Conservation (phyloP, 1,284 basidiomycete species). For the Puccinia hordei region DNA sequence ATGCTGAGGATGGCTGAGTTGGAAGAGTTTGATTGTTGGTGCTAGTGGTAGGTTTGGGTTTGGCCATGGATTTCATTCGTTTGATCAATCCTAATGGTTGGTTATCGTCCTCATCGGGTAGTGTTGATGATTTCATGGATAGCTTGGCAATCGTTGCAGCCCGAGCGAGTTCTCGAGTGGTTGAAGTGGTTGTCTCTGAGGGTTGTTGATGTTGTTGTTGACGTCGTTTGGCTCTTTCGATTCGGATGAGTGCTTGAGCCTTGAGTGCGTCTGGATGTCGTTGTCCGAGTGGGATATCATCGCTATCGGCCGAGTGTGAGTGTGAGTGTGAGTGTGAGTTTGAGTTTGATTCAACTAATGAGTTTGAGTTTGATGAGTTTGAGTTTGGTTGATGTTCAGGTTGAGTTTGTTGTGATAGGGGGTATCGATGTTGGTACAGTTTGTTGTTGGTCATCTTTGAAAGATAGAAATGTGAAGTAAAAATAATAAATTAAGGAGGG, state of each 20-base stretch:
- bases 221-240: slow-evolving; percentile 4
- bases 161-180: not conserved
- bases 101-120: slow-evolving; percentile 38
- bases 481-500: no score
- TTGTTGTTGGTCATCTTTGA: no score
- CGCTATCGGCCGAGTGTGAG: slow-evolving; percentile 31
- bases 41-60: not conserved
- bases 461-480: no score
- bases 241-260: slow-evolving; percentile 3
- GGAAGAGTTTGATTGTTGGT: not conserved
- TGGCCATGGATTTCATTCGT: slow-evolving; percentile 36
- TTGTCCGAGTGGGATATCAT: slow-evolving; percentile 45
- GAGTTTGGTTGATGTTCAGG: no score
- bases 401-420: no score
- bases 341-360: no score
- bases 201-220: not conserved
- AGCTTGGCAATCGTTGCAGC: slow-evolving; percentile 7
- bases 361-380: no score
- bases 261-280: slow-evolving; percentile 40
- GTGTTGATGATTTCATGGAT: not conserved
- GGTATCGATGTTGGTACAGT: no score
- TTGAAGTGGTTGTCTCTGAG: not conserved
- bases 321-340: no score
- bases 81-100: slow-evolving; percentile 39
- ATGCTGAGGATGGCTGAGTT: not conserved